Conservation (phyloP, 2,329 filamentous ascomycete genomes). For the Cladosporium austrohemisphaericum region DNA sequence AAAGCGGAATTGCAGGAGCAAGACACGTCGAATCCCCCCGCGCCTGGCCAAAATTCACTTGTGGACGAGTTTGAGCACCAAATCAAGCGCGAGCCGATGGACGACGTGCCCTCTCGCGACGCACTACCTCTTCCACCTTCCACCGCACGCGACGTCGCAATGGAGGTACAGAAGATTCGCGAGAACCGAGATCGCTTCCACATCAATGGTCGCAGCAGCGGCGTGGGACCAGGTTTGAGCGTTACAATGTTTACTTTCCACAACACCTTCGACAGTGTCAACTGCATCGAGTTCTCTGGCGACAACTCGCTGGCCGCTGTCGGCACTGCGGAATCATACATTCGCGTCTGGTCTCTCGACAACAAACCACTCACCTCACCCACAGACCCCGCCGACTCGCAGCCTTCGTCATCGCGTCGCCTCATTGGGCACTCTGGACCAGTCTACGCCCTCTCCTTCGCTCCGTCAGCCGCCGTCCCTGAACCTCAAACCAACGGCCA, state of each 20-base stretch:
- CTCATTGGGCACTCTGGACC: constrained; percentile 85
- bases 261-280: constrained; percentile 86
- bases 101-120: constrained; percentile 72
- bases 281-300: constrained; percentile 93
- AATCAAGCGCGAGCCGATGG: constrained; percentile 83
- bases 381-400: constrained; percentile 57
- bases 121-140: constrained; percentile 86
- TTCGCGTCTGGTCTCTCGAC: constrained; percentile 88
- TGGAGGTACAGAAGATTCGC: constrained; percentile 90
- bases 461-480: constrained; percentile 57
- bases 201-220: constrained; percentile 79
- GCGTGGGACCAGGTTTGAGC: constrained; percentile 76
- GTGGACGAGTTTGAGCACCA: constrained; percentile 84
- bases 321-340: constrained; percentile 91
- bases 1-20: constrained; percentile 82
- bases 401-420: constrained; percentile 63
- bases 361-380: constrained; percentile 73
- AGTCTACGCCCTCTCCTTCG: constrained; percentile 86
- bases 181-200: constrained; percentile 90
- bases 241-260: constrained; percentile 98
- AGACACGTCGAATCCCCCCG: constrained; percentile 71
- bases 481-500: constrained; percentile 32
- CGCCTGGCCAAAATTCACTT: constrained; percentile 66
- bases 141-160: constrained; percentile 80
- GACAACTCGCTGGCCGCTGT: constrained; percentile 83